A percentile compares a stretch with the other conserved stretches of the same genome.
These are phyloP conservation scores for Drosera capensis DNA, from an alignment of 148 eudicot species.

Conservation along the genomic window DNA sequence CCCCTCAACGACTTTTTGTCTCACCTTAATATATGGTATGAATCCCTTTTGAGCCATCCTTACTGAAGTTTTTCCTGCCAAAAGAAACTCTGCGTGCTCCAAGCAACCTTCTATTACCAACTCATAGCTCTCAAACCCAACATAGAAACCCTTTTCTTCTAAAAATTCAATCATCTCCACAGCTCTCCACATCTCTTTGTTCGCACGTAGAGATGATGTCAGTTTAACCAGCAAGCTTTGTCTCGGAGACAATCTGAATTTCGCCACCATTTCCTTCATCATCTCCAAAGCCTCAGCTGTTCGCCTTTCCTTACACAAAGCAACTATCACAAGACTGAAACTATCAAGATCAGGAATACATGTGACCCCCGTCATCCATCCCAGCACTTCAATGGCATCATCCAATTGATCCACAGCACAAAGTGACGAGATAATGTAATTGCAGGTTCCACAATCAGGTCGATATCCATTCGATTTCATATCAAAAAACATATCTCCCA, in stretches of 20 bases:
- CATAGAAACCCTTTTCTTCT: conserved; percentile 23
- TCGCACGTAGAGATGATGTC: conserved; percentile 32
- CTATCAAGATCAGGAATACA: conserved; percentile 66
- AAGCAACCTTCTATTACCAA: conserved; percentile 63
- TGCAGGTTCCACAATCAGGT: conserved; percentile 70
- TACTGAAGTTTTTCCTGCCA: conserved; percentile 58
- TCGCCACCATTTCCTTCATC: conserved; percentile 54
- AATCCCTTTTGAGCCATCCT: conserved; percentile 57
- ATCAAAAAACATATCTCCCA: conserved; percentile 26
- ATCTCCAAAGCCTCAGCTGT: conserved; percentile 19
- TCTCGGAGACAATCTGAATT: conserved; percentile 39
- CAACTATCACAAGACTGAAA: conserved; percentile 37
- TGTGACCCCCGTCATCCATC: conserved; percentile 39
- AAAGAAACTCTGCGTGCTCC: conserved; percentile 39
- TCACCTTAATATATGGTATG: conserved; percentile 55
- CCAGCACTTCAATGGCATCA: conserved; percentile 50
- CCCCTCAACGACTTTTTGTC: conserved; percentile 70
- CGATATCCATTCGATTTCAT: conserved; percentile 61
- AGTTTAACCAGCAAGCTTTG: conserved; percentile 38
- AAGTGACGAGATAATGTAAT: conserved; percentile 59
- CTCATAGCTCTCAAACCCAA: conserved; percentile 67
- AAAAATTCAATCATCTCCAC: conserved; percentile 56
- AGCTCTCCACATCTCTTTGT: conserved; percentile 50
- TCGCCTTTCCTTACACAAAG: conserved; percentile 37
- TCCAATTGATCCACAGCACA: conserved; percentile 53